Evolutionary conservation across 805 yeast genomes (phyloP).

Genomic region (Clavispora vitiphila): DNA sequence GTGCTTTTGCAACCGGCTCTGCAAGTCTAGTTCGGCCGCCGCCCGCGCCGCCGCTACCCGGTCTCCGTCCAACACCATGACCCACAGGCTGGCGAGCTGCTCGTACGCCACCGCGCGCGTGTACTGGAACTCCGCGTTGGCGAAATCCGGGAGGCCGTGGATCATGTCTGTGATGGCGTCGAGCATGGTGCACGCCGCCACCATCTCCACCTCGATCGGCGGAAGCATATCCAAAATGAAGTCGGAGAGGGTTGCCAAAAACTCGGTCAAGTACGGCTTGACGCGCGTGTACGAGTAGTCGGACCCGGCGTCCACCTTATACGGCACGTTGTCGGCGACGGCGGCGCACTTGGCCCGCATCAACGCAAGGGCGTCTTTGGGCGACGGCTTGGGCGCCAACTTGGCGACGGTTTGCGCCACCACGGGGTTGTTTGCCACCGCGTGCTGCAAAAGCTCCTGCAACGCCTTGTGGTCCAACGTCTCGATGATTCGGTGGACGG

Average conservation of each 20-base stretch:
- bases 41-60: constrained; percentile 23
- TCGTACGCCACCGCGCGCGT: constrained; percentile 52
- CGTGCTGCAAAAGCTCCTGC: constrained; percentile 44
- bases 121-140: constrained; percentile 50
- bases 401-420: constrained; percentile 45
- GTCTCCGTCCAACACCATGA: constrained; percentile 35
- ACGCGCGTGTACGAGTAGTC: constrained; percentile 78
- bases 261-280: constrained; percentile 61
- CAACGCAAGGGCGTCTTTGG: constrained; percentile 45
- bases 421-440: constrained; percentile 62
- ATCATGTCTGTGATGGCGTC: constrained; percentile 56
- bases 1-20: constrained; percentile 40
- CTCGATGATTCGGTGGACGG: constrained; percentile 62
- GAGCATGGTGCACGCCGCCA: constrained; percentile 55
- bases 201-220: constrained; percentile 54
- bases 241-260: constrained; percentile 66
- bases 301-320: constrained; percentile 64
- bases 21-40: constrained; percentile 33
- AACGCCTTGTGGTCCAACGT: constrained; percentile 56
- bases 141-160: constrained; percentile 62
- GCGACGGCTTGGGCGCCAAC: constrained; percentile 55
- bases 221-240: constrained; percentile 69
- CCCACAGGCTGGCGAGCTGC: constrained; percentile 60
- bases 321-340: constrained; percentile 57
- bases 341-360: constrained; percentile 42